phyloP scores from a whole-genome alignment of 257 asterid genomes.

The Petunia secreta region DNA sequence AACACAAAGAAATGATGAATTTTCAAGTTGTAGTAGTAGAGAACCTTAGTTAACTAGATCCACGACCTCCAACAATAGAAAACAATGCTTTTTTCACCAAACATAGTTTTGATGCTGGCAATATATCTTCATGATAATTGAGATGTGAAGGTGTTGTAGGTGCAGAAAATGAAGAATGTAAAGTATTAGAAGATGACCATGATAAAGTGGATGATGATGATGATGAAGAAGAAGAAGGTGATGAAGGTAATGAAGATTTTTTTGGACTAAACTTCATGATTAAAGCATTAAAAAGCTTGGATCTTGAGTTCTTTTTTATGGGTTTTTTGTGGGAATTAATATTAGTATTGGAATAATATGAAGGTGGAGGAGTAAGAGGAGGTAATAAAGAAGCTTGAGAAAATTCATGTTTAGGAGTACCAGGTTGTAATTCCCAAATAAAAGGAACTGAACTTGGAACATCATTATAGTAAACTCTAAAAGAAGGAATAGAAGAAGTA shows the following conservation, averaged over 20 bases:
- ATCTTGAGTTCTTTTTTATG: conserved; percentile 21
- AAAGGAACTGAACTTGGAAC: conserved; percentile 39
- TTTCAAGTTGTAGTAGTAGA: too few relatives aligned
- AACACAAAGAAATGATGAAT: background rate
- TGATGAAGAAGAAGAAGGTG: conserved; percentile 29
- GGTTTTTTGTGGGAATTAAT: background rate
- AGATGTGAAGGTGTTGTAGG: conserved; percentile 7
- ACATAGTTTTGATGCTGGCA: conserved; percentile 26
- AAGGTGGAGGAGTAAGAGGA: conserved; percentile 50
- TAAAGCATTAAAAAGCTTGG: conserved; percentile 25
- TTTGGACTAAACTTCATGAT: conserved; percentile 12
- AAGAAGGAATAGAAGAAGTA: conserved; percentile 34
- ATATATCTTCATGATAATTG: conserved; percentile 18
- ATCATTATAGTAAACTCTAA: conserved; percentile 43
- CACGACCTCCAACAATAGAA: conserved; percentile 30
- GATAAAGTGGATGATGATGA: conserved; percentile 27
- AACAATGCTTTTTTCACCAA: conserved; percentile 31
- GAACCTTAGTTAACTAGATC: conserved; percentile 28
- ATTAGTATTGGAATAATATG: conserved; percentile 20
- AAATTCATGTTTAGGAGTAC: conserved; percentile 41
- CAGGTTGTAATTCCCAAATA: conserved; percentile 46
- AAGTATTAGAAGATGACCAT: conserved; percentile 29
- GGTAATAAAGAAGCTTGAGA: conserved; percentile 30
- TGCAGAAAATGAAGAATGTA: conserved; percentile 29
- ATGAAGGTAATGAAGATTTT: conserved; percentile 13